phyloP scores from a whole-genome alignment of 163 green algal species.

The Chlamydomonas reinhardtii region DNA sequence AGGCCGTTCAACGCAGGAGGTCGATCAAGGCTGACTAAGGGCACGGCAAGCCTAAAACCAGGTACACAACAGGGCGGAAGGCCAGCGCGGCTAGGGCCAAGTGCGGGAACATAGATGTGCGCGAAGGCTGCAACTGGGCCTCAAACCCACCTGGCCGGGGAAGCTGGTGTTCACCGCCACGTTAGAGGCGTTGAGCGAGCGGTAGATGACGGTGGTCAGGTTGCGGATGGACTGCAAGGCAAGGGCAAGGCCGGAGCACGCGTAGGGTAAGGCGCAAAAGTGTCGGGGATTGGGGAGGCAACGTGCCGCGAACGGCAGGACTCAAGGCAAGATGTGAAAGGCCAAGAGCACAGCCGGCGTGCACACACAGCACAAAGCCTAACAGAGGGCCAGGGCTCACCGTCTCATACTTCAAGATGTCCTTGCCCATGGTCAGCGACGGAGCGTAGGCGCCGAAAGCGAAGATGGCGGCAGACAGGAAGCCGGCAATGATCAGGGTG shows the following conservation, averaged over 20 bases:
- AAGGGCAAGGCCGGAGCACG: too few species aligned
- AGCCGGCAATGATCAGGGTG: background rate
- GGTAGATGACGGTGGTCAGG: background rate
- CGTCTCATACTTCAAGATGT: background rate
- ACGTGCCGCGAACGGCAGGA: too few species aligned
- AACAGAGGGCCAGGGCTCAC: background rate
- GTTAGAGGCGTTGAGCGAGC: background rate
- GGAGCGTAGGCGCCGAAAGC: slow-evolving; percentile 46
- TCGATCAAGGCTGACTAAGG: too few species aligned
- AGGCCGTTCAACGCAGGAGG: too few species aligned
- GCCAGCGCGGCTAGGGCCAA: too few species aligned
- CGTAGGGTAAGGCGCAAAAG: background rate
- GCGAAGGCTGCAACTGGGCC: too few species aligned
- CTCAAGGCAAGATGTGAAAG: too few species aligned
- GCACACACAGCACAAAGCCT: too few species aligned
- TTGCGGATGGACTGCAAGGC: background rate
- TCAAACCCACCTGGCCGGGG: background rate
- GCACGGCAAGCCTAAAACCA: too few species aligned
- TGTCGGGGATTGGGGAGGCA: background rate
- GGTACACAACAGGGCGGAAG: too few species aligned
- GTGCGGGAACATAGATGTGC: too few species aligned
- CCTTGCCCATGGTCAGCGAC: slow-evolving; percentile 32
- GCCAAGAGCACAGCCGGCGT: too few species aligned
- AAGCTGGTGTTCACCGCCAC: background rate
- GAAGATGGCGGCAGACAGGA: slow-evolving; percentile 21